phyloP scores from a whole-genome alignment of 345 rosid species.

The Sonneratia caseolaris region DNA sequence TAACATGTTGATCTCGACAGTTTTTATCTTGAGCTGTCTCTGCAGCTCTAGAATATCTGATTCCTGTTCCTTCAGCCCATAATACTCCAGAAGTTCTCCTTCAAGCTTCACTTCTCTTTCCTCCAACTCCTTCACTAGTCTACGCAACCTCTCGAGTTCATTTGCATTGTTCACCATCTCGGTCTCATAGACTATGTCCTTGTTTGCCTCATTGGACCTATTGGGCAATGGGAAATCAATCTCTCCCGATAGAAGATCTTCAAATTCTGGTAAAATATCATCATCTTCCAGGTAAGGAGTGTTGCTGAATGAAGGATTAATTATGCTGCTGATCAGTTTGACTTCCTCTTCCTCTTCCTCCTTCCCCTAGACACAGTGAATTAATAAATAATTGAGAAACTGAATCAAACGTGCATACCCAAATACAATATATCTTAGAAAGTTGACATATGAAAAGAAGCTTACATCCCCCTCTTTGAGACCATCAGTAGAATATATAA shows the following conservation, averaged over 20 bases:
- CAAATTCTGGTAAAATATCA: conserved; percentile 66
- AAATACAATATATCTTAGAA: background rate
- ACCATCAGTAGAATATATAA: conserved; percentile 27
- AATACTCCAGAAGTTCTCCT: conserved; percentile 86
- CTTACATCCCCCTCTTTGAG: conserved; percentile 55
- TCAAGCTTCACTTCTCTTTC: conserved; percentile 94
- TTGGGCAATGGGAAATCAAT: conserved; percentile 60
- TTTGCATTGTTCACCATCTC: conserved; percentile 68
- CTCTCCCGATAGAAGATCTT: conserved; percentile 70
- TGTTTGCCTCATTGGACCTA: conserved; percentile 41
- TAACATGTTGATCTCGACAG: conserved; percentile 84
- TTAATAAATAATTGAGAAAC: background rate
- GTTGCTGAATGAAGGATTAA: conserved; percentile 35
- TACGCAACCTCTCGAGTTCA: conserved; percentile 65
- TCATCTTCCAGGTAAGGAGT: conserved; percentile 41
- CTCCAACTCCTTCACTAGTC: conserved; percentile 66
- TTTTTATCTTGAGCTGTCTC: conserved; percentile 89
- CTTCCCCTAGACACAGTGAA: conserved; percentile 37
- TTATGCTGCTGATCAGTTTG: conserved; percentile 78
- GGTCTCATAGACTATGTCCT: conserved; percentile 44
- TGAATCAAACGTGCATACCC: background rate
- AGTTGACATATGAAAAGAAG: conserved; percentile 5
- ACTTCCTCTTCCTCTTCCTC: conserved; percentile 88
- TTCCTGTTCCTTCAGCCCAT: conserved; percentile 90
- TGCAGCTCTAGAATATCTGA: conserved; percentile 59